Evolutionary conservation across 1,284 basidiomycete species (phyloP), one percentile per base, ranked within the genome.

Genomic region (Pulveroboletus sp.): DNA sequence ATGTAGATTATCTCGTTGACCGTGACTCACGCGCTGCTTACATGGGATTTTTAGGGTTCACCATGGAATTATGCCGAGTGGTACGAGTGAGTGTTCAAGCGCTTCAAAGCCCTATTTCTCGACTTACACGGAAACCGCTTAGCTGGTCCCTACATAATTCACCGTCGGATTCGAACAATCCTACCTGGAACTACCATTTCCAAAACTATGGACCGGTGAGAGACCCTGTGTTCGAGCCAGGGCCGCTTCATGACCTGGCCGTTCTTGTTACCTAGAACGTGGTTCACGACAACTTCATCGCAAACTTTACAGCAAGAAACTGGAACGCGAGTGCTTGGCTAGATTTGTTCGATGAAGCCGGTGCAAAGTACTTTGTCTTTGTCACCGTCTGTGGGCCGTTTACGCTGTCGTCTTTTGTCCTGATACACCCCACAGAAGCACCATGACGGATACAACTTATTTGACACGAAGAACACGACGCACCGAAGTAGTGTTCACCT

Each of bases 351-450:
- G 77, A 77, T 29, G 73, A 74, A 26, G 80, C 83, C 0, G 85
- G 85, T 2, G 84, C 84, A 2, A 83, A 81, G 60, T 86, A 86
- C 59, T 85, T 86, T 62, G 83, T 86, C 18, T 71, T 83, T 35
- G 81, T 82, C 20, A 79, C 82, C 8, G 81, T 79, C 39, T 14
- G 75, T 59, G 49, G 35, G 28, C 45, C n/a, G 18, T 17, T 3
- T 0, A 31, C 26, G 10, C 26, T 24, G 2, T 47, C 28, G 5
- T 56, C 46, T 26, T 49, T 5, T 45, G 17, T 51, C 5, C 20
- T 59, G 56, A 62, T 15, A 14, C n/a, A 9, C 17, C 28, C 12
- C 22, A 8, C 52, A 78, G 75, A 81, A 81, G 74, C 78, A 80
- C 54, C 78, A 78, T 45, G 79, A 81, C 49, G 79, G 80, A 0